Base-by-base conservation (phyloP, 2,329 filamentous ascomycete species). In the Pseudohalonectria lignicola region DNA sequence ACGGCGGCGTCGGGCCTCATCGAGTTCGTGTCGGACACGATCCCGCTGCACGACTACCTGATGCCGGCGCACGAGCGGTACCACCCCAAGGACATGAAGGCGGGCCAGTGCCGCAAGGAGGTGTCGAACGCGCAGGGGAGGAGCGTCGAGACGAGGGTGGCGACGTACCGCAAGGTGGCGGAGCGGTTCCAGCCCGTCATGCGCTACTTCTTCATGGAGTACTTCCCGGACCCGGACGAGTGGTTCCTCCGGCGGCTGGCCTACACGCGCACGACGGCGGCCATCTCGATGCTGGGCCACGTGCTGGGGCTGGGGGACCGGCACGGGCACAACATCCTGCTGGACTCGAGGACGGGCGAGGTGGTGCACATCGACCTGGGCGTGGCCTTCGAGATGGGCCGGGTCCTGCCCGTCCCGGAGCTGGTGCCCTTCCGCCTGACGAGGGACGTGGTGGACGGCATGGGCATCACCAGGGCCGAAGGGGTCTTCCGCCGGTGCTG, bases 401-500 rank as follows among this genome's bases (percentile, higher is more conserved):
- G 92, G 15, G 80, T 99, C n/a, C 66, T 99, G 1, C 90, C 90
- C 0, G 83, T 98, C 1, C 93, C 92, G 0, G 93, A 98, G 62
- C 76, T 94, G 3, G 92, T 98, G 0, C 93, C 92, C 0, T 99
- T 99, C 67, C 79, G 92, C 1, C 66, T 98, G 38, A 96, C 92
- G 9, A 75, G 92, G 39, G 92, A 99, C 51, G 80, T 98, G 39
- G 85, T 96, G 5, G 93, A 98, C 53, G 93, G 86, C 19, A 95
- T 99, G 85, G 92, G 92, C 20, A 82, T 94, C 47, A 93, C 86
- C 3, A 86, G 85, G 51, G 94, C 88, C 0, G 93, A 99, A 58
- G 92, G 92, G 4, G 87, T 96, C 0, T 98, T 96, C 64, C 77
- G 92, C 7, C 78, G 93, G n/a, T 96, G 90, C 61, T 98, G 92